phyloP scores from a whole-genome alignment of 768 basidiomycete species.

The Mycena filopes region DNA sequence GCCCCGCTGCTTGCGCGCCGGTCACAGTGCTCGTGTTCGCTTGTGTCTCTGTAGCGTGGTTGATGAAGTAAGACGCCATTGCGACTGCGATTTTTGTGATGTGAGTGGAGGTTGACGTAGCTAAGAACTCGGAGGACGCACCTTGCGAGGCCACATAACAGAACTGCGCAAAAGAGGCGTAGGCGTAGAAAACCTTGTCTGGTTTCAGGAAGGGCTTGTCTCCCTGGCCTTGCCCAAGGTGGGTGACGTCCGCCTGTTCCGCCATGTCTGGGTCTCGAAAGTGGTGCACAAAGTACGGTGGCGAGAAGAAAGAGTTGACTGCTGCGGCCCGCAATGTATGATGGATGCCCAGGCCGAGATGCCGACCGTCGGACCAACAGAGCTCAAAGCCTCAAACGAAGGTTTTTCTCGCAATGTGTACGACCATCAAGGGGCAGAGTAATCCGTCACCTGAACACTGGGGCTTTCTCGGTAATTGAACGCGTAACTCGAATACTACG shows the following conservation, averaged over 20 bases:
- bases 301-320: too few species aligned
- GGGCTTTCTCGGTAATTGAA: too few species aligned
- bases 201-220: constrained; percentile 43
- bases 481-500: too few species aligned
- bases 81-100: constrained; percentile 41
- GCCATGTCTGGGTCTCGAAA: constrained; percentile 50
- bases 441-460: too few species aligned
- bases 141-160: constrained; percentile 47
- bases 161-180: constrained; percentile 48
- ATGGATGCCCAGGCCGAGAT: too few species aligned
- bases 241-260: constrained; percentile 46
- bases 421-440: too few species aligned
- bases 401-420: too few species aligned
- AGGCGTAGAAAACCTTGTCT: constrained; percentile 43
- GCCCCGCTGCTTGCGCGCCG: constrained; percentile 43
- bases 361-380: too few species aligned
- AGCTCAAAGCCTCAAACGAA: too few species aligned
- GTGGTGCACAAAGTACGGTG: too few species aligned
- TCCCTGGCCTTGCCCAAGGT: constrained; percentile 39
- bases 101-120: background rate
- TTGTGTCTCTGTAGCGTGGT: constrained; percentile 45
- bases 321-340: too few species aligned
- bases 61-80: constrained; percentile 47
- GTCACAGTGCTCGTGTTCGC: constrained; percentile 36
- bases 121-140: constrained; percentile 10